Evolutionary conservation across 139 green algal species (phyloP), one percentile per base, ranked within the genome.

Genomic region (Raphidocelis subcapitata): DNA sequence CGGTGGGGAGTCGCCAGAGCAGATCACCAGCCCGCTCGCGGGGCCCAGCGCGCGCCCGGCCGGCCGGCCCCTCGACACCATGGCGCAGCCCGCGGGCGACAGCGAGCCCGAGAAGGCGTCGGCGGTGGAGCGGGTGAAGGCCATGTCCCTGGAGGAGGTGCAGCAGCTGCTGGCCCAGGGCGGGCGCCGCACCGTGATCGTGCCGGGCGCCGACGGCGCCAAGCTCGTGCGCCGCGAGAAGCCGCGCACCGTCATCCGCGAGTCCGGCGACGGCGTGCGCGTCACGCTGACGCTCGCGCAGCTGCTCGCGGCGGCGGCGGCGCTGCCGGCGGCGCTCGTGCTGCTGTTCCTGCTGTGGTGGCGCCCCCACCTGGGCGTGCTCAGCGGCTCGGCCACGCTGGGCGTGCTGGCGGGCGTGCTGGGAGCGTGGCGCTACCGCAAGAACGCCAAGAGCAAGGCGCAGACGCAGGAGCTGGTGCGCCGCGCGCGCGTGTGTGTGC

Each of bases 401-500:
- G 84, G 81, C 24, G 18, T 77, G 29, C 0, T 66, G 0, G 18
- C 55, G 0, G 84, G 84, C 3, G 26, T 89, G 36, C 56, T 63
- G 10, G 56, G 77, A 15, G 77, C 64, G 47, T 85, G 69, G 51
- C 29, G 83, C 24, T 89, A 77, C 70, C 86, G 74, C 26, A n/a
- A 24, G 21, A 89, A 89, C 63, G 44, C 32, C 15, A 77, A 78
- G 73, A 24, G 47, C 21, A 87, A 89, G 81, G 35, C 46, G 8
- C 64, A 87, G 60, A 23, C 41, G 1, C 73, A 74, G 56, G 62
- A 84, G 60, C 59, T 87, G 81, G 84, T 89, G 57, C 51, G 84
- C n/a, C 14, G 14, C 23, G 37, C 24, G 15, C 0, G 12, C 18
- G 26, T 36, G 21, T 28, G 36, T 21, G 46, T 47, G 23, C 5